Conservation (phyloP, 1,284 basidiomycete genomes). For the Cryptococcus jaspeensis region DNA sequence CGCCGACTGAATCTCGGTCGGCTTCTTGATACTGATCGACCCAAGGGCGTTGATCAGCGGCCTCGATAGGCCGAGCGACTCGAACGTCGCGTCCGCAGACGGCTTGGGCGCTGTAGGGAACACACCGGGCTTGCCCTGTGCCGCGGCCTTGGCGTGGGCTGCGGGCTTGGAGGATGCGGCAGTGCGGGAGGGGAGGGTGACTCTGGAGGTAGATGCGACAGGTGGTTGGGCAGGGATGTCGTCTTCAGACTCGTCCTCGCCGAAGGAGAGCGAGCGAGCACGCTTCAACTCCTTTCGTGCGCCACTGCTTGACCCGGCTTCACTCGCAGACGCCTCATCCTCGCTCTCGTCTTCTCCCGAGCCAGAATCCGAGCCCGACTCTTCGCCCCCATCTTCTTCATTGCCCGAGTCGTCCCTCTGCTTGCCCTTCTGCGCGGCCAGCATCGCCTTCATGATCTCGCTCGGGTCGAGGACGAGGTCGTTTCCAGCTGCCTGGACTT, state of each 20-base stretch:
- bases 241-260: conserved; percentile 4
- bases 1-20: conserved; percentile 85
- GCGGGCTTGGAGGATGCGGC: background rate
- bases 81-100: conserved; percentile 64
- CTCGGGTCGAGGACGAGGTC: conserved; percentile 31
- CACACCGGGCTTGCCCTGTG: conserved; percentile 47
- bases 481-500: background rate
- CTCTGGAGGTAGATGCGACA: conserved; percentile 26
- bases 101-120: conserved; percentile 66
- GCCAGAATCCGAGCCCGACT: background rate
- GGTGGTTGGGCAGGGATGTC: conserved; percentile 1
- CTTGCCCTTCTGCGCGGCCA: conserved; percentile 45
- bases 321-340: conserved; percentile 7
- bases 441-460: conserved; percentile 44
- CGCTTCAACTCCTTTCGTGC: conserved; percentile 10
- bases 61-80: conserved; percentile 70
- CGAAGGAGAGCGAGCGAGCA: conserved; percentile 1
- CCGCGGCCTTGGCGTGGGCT: background rate
- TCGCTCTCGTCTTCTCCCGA: conserved; percentile 14
- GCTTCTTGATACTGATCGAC: conserved; percentile 78
- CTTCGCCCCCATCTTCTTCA: conserved; percentile 14
- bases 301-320: background rate
- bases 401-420: conserved; percentile 10
- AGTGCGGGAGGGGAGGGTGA: conserved; percentile 22
- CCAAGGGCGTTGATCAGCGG: conserved; percentile 69